Evolutionary conservation across 176 grass and related monocot species (phyloP), one percentile per base, ranked within the genome.

Genomic region (Miscanthus lutarioriparius): DNA sequence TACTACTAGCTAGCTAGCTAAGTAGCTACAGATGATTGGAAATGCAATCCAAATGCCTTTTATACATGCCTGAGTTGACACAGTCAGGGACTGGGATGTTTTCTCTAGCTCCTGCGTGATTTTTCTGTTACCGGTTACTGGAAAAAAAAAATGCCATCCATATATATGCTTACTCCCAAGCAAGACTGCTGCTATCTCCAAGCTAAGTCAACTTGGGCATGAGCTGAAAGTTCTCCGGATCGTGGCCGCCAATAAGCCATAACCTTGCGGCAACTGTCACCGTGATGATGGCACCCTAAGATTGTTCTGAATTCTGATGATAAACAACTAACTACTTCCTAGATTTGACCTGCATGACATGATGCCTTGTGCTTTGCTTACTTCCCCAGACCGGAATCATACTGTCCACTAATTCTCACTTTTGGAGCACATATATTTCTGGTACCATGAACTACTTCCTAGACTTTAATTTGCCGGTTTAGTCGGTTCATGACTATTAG

Each of bases 1-100:
- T 22, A 48, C 15, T 20, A 48, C 16, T 20, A 49, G 6, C 51
- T 54, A 8, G 51, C 51, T 54, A 78, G 39, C 22, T 45, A 49
- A 63, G 20, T 23, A 20, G 10, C 15, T 73, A 23, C 4, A 53
- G 17, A 43, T 19, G 71, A 71, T 71, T 53, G 7, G 8, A 77
- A 51, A 77, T 30, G 72, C 51, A 87, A 64, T 4, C n/a, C 4
- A 47, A 68, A 37, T 17, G 39, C 67, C 23, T 14, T 76, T 85
- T 87, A 87, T 87, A 87, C 70, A 37, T 43, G 36, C 20, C 10
- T 37, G 17, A 32, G 63, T 22, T 77, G 78, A 68, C 43, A 33
- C 13, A n/a, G 44, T 74, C 68, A 81, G 22, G 53, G 36, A 72
- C 28, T 11, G 45, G 26, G 70, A 25, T 37, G 70, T 61, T 64